Evolutionary conservation across 164 flowering plant genomes (phyloP), one percentile per base, ranked within the genome.

Genomic region (Echeveria elegans): DNA sequence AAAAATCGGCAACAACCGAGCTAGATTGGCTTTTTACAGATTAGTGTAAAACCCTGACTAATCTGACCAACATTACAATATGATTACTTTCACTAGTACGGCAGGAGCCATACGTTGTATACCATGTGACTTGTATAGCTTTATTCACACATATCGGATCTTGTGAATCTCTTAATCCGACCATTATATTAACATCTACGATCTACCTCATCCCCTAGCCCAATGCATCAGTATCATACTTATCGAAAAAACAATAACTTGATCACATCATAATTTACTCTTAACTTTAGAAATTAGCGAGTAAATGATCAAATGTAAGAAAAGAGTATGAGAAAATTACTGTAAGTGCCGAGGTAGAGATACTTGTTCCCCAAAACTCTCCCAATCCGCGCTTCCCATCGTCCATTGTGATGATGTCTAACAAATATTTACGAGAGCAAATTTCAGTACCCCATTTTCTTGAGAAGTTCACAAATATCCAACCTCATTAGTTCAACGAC

Each of bases 301-400:
- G 18, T 5, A 21, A 15, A n/a, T n/a, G n/a, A n/a, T n/a, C n/a
- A n/a, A n/a, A 11, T 26, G 37, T 4, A 7, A 9, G 8, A 0
- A 50, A 37, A 60, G 31, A 21, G 28, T 47, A 15, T n/a, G 19
- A 26, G 41, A 53, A 26, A 34, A 23, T 41, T 75, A 78, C 81
- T 70, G 58, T 70, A 78, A 9, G 78, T 78, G 9, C 81, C 81
- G 26, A 78, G 76, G 50, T 78, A 78, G 26, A 78, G 78, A 30
- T 78, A 75, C 32, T 78, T 78, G 71, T 75, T 78, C 43, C 81
- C 81, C 15, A 71, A 72, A 26, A 75, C 76, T 24, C 78, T 68
- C 3, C 81, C 81, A 37, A 75, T 78, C 19, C 81, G 68, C 63
- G 81, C 78, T n/a, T 78, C 78, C 81, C 81, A 78, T 63, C 76